A percentile compares a stretch with the other conserved stretches of the same genome.
Evolutionary conservation across 2,329 filamentous ascomycete species (phyloP).

Genomic region (Cladophialophora psammophila): DNA sequence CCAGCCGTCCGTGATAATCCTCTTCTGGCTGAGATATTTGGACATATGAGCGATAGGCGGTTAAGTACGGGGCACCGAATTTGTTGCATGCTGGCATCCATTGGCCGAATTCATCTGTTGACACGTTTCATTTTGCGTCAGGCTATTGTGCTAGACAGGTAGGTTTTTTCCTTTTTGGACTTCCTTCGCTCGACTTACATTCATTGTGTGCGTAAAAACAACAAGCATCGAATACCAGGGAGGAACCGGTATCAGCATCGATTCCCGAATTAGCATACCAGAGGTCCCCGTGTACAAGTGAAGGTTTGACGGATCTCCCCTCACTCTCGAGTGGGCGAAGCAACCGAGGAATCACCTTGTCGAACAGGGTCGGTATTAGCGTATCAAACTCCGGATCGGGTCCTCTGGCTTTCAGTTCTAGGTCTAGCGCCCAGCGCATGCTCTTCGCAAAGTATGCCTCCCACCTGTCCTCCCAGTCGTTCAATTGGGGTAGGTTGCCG

Average conservation of each 20-base stretch:
- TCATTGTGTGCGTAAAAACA: slow-evolving; percentile 53
- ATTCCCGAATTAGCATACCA: slow-evolving; percentile 52
- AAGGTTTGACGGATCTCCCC: slow-evolving; percentile 40
- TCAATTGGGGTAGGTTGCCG: slow-evolving; percentile 42
- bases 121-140: not conserved
- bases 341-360: slow-evolving; percentile 46
- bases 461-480: slow-evolving; percentile 50
- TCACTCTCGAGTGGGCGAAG: slow-evolving; percentile 39
- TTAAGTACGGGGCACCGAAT: slow-evolving; percentile 1
- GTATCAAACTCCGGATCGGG: slow-evolving; percentile 44
- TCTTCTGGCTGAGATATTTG: not conserved
- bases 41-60: not conserved
- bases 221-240: slow-evolving; percentile 49
- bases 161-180: not conserved
- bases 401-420: slow-evolving; percentile 45
- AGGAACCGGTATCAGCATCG: slow-evolving; percentile 41
- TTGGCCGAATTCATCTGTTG: slow-evolving; percentile 8
- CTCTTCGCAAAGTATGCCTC: slow-evolving; percentile 48
- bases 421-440: slow-evolving; percentile 41
- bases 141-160: not conserved
- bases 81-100: slow-evolving; percentile 8
- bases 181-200: slow-evolving; percentile 14
- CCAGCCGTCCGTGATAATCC: slow-evolving; percentile 4
- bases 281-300: slow-evolving; percentile 51
- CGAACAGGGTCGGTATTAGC: slow-evolving; percentile 34